Conservation (phyloP, 1,284 basidiomycete genomes). For the Marasmius fiardii region DNA sequence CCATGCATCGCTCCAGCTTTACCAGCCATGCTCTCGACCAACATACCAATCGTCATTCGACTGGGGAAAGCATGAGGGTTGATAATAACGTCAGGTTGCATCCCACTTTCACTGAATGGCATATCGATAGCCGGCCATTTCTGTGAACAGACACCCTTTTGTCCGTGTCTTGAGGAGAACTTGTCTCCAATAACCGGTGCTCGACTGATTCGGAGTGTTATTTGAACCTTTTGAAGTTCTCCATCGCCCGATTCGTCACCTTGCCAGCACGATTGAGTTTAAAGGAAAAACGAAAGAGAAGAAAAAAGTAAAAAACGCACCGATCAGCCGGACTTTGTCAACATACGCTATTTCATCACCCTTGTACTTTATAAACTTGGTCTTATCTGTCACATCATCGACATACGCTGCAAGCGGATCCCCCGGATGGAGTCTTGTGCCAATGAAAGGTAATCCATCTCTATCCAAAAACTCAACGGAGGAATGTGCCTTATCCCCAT, state of each 20-base stretch:
- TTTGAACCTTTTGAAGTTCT: constrained; percentile 90
- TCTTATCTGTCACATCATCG: constrained; percentile 84
- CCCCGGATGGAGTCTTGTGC: constrained; percentile 69
- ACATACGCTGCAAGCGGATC: constrained; percentile 85
- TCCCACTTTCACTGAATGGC: constrained; percentile 98
- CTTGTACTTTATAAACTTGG: constrained; percentile 93
- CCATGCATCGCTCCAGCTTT: constrained; percentile 99
- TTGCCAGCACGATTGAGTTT: constrained; percentile 24
- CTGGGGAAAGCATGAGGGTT: constrained; percentile 99
- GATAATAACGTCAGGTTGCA: constrained; percentile 99
- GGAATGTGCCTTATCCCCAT: constrained; percentile 53
- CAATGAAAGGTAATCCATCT: constrained; percentile 87
- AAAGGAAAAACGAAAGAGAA: not conserved
- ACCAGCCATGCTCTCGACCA: constrained; percentile 98
- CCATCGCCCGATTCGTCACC: constrained; percentile 84
- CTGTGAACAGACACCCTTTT: constrained; percentile 99
- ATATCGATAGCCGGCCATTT: constrained; percentile 99
- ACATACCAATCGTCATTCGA: constrained; percentile 99
- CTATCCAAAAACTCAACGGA: constrained; percentile 67
- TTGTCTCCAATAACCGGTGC: constrained; percentile 99
- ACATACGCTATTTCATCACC: constrained; percentile 92
- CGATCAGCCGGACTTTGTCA: constrained; percentile 90
- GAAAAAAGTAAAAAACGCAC: constrained; percentile 42
- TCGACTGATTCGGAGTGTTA: constrained; percentile 92
- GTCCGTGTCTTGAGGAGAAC: constrained; percentile 98